Base-by-base conservation (phyloP, 441 rosid genomes). In the Sinapis alba region DNA sequence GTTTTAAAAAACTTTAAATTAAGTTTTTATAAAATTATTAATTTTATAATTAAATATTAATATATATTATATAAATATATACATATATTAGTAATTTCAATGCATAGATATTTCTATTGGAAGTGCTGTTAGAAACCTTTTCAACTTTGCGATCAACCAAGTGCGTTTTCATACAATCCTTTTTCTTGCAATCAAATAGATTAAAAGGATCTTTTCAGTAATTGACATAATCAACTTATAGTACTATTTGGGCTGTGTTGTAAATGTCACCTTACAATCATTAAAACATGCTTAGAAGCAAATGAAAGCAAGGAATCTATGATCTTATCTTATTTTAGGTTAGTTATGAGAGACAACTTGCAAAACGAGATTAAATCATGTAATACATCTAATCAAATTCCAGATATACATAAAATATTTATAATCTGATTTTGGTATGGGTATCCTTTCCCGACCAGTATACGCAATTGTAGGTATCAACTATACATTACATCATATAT, bases 251-350 rank as follows among this genome's bases (percentile, higher is more conserved):
- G 45, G 18, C 0, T 61, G 8, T 51, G 58, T 26, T 26, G 32
- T 75, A 53, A 54, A 61, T 68, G 34, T 26, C 56, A 53, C 32
- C 43, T 4, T 50, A 9, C 21, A 75, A 75, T 75, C 69, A 75
- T 69, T 38, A 62, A 36, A 53, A 61, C 79, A 75, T 10, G 74
- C 79, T 75, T 75, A 68, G 79, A 62, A 69, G 70, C 70, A 54
- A 76, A 69, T 23, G 41, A 62, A 76, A 69, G 74, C 51, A 62
- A 53, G 30, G 2, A 50, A 60, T 34, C 12, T 16, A 5, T 60
- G 38, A 60, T 23, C 24, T 16, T 47, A 66, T 58, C 41, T 45
- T 4, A 58, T 23, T 32, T 30, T 11, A 59, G 10, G 2, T 67
- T 54, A 47, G 68, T 59, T 47, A 59, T 47, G 41, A 47, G 60